phyloP scores from a whole-genome alignment of 768 basidiomycete species.

The Pleurotus djamor region DNA sequence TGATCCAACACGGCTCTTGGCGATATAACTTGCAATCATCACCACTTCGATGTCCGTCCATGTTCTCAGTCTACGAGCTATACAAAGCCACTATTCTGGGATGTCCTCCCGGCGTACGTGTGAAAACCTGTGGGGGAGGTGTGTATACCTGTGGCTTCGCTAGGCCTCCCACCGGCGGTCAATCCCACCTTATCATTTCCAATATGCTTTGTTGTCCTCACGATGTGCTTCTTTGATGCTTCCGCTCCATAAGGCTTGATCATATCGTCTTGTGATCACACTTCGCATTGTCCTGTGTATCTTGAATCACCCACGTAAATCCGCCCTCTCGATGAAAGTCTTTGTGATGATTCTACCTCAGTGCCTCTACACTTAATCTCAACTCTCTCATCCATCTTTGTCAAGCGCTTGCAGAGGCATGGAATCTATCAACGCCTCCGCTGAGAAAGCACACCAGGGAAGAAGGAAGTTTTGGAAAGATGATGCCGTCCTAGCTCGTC shows the following conservation, averaged over 20 bases:
- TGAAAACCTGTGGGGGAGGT: too few relatives aligned
- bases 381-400: background rate
- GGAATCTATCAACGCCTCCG: background rate
- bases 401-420: background rate
- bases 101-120: background rate
- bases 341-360: background rate
- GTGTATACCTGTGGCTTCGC: too few relatives aligned
- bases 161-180: background rate
- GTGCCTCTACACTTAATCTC: background rate
- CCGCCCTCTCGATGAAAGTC: background rate
- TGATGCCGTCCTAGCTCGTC: slow-evolving; percentile 42
- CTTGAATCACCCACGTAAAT: too few relatives aligned
- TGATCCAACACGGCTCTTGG: too few relatives aligned
- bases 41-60: too few relatives aligned
- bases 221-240: background rate
- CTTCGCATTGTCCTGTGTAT: too few relatives aligned
- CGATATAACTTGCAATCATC: too few relatives aligned
- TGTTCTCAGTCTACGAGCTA: background rate
- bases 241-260: background rate
- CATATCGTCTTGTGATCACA: background rate
- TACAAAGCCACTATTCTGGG: too few relatives aligned
- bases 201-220: background rate
- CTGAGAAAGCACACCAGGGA: background rate
- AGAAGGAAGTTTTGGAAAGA: slow-evolving; percentile 20
- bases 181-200: background rate